Conservation (phyloP, 805 yeast genomes). For the Metschnikowia chrysomelidarum region DNA sequence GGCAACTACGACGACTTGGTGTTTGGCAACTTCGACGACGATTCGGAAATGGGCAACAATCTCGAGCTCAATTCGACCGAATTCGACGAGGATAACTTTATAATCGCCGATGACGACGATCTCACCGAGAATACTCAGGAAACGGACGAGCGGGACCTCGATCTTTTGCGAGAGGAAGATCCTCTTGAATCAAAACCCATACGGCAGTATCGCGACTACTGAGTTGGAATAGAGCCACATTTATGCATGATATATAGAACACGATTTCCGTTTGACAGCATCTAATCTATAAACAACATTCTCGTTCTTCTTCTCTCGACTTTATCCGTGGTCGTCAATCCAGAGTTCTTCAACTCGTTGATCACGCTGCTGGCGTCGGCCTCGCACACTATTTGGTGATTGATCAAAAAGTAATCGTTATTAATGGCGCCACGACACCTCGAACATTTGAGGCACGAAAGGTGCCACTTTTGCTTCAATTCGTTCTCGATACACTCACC, state of each 20-base stretch:
- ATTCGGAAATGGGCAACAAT: constrained; percentile 27
- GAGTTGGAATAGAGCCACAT: no score
- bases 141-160: constrained; percentile 2
- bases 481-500: constrained; percentile 88
- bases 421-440: constrained; percentile 52
- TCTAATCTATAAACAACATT: constrained; percentile 32
- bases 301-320: constrained; percentile 46
- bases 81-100: constrained; percentile 40
- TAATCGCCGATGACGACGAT: constrained; percentile 38
- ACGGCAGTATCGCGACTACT: constrained; percentile 9
- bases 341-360: constrained; percentile 19
- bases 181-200: background rate
- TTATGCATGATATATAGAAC: background rate
- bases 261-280: background rate
- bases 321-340: constrained; percentile 26
- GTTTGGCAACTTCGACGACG: constrained; percentile 42
- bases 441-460: constrained; percentile 66
- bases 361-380: constrained; percentile 33
- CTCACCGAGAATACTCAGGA: background rate
- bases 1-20: constrained; percentile 31
- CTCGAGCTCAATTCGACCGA: constrained; percentile 38
- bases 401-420: constrained; percentile 54
- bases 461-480: constrained; percentile 68
- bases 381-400: constrained; percentile 54
- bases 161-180: background rate